These are phyloP conservation scores for Leishmania tropica DNA, from an alignment of 208 protist genomes.

Conservation along the genomic window DNA sequence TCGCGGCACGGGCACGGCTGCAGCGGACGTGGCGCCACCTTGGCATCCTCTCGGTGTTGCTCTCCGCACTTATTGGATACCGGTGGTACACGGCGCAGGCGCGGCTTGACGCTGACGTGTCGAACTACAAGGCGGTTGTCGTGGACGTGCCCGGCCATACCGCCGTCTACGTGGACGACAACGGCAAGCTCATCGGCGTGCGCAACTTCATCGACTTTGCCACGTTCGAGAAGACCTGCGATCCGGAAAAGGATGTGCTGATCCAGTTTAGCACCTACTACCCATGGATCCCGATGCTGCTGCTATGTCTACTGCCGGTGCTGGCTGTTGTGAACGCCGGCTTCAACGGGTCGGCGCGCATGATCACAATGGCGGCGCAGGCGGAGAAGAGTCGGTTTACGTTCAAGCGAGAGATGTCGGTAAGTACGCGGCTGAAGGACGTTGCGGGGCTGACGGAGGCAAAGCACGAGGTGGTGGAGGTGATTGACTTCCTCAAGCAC, in stretches of 20 bases:
- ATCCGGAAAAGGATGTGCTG: constrained; percentile 64
- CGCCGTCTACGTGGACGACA: constrained; percentile 56
- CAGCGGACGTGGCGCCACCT: constrained; percentile 34
- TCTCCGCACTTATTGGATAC: constrained; percentile 34
- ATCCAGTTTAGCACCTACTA: constrained; percentile 62
- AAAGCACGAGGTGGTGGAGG: constrained; percentile 90
- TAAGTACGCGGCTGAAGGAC: constrained; percentile 72
- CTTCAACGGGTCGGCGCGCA: constrained; percentile 49
- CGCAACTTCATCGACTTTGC: constrained; percentile 77
- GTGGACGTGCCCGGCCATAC: constrained; percentile 58
- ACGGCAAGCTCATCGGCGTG: constrained; percentile 55
- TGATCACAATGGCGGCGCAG: constrained; percentile 31
- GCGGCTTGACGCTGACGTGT: constrained; percentile 47
- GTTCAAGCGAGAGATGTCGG: constrained; percentile 71
- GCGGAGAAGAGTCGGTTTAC: constrained; percentile 64
- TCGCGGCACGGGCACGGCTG: constrained; percentile 34
- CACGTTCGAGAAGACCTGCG: constrained; percentile 61
- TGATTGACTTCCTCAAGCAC: constrained; percentile 96
- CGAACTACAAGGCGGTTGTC: constrained; percentile 51
- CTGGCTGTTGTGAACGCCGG: constrained; percentile 49
- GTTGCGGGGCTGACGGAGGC: constrained; percentile 86
- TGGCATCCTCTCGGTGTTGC: constrained; percentile 33
- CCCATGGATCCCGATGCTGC: constrained; percentile 79
- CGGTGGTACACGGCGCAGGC: constrained; percentile 41
- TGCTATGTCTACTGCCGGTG: constrained; percentile 73